phyloP scores from a whole-genome alignment of 2,329 filamentous ascomycete genomes.

The Talaromyces sp. region DNA sequence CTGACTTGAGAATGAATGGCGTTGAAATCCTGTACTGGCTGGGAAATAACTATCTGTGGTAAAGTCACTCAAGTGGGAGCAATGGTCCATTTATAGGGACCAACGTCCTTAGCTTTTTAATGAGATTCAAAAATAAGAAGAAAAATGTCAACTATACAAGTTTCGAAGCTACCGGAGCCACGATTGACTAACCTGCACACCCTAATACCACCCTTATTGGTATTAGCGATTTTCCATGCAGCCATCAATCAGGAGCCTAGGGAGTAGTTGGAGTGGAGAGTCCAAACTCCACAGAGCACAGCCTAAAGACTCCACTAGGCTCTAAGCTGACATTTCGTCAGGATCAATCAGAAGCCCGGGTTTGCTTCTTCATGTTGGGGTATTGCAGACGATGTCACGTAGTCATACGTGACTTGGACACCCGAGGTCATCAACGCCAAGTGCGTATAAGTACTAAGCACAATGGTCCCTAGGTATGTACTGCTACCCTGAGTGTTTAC shows the following conservation, averaged over 20 bases:
- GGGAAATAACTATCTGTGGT: not conserved
- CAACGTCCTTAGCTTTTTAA: not conserved
- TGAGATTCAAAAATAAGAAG: not conserved
- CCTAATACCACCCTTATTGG: not conserved
- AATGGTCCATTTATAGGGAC: not conserved
- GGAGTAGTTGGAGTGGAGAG: not conserved
- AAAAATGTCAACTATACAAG: not conserved
- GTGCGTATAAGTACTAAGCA: not conserved
- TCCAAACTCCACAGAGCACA: not conserved
- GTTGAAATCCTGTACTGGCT: not conserved
- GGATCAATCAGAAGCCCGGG: not conserved
- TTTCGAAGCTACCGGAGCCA: not conserved
- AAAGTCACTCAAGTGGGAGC: not conserved
- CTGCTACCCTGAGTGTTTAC: not conserved
- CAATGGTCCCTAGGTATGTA: not conserved
- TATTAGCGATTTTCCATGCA: not conserved
- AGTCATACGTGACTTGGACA: not conserved
- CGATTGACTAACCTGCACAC: not conserved
- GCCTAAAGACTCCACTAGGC: not conserved
- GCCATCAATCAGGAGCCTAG: not conserved
- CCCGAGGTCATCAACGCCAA: no score
- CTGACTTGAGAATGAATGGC: not conserved
- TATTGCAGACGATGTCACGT: not conserved
- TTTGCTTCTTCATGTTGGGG: not conserved
- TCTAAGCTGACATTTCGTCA: not conserved